A percentile compares a stretch with the other conserved stretches of the same genome.
Conservation (phyloP, 1,284 basidiomycete genomes). For the Cutaneotrichosporon dermatis region DNA sequence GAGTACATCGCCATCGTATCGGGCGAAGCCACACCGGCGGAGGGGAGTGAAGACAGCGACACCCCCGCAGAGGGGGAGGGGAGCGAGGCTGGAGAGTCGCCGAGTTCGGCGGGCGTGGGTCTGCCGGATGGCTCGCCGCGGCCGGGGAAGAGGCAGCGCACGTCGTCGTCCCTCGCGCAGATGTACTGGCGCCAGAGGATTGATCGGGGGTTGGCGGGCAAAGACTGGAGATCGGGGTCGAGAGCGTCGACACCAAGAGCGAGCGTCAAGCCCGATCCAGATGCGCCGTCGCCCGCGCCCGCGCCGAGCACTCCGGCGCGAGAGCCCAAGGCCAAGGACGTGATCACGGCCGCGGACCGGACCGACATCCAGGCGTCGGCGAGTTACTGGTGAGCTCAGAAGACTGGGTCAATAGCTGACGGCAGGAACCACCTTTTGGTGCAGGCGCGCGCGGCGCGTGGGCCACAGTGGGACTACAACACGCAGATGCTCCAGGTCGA, state of each 20-base stretch:
- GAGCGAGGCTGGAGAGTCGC: not conserved
- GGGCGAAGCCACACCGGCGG: not conserved
- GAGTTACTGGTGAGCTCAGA: constrained; percentile 14
- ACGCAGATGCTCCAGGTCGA: constrained; percentile 44
- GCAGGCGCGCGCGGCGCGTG: constrained; percentile 41
- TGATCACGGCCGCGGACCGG: constrained; percentile 3
- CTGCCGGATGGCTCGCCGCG: not conserved
- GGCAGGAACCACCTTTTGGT: constrained; percentile 47
- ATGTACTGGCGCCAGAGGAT: constrained; percentile 17
- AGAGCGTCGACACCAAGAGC: not conserved
- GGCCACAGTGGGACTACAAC: constrained; percentile 49
- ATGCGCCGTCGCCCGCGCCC: not conserved
- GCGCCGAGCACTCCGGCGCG: constrained; percentile 1
- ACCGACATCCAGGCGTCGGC: constrained; percentile 12
- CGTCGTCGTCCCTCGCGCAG: constrained; percentile 10
- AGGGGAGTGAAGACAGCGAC: not conserved
- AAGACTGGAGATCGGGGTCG: not conserved
- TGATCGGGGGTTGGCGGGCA: not conserved
- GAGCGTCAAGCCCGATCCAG: constrained; percentile 11
- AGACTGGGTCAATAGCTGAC: constrained; percentile 4
- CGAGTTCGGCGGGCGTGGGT: not conserved
- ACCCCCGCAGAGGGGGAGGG: not conserved
- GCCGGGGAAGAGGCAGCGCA: constrained; percentile 3
- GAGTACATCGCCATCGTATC: constrained; percentile 20
- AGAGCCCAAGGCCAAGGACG: constrained; percentile 4